Conservation (phyloP, 306 rosid species). For the Trifolium repens region DNA sequence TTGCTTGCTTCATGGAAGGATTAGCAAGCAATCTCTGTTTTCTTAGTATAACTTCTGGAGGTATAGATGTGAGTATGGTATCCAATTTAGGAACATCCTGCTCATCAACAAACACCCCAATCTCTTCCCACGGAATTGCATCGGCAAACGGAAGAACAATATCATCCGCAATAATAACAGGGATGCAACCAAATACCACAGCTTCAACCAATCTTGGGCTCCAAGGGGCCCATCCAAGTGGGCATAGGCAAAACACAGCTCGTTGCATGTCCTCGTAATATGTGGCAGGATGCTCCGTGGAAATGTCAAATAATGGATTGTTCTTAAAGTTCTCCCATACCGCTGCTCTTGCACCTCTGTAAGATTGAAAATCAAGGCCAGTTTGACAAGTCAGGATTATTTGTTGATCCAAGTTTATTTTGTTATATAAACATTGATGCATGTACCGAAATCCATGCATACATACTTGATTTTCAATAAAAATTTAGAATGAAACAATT, state of each 20-base stretch:
- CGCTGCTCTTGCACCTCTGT: constrained; percentile 92
- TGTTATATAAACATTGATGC: constrained; percentile 21
- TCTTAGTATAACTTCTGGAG: constrained; percentile 76
- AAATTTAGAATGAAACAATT: constrained; percentile 15
- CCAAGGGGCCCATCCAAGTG: constrained; percentile 99
- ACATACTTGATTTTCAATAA: not conserved
- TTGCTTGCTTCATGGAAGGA: constrained; percentile 98
- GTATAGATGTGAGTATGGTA: constrained; percentile 83
- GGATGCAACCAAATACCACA: constrained; percentile 96
- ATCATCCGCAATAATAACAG: constrained; percentile 94
- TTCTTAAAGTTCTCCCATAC: constrained; percentile 98
- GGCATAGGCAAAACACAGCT: constrained; percentile 92
- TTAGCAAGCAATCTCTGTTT: constrained; percentile 95
- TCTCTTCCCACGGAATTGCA: constrained; percentile 98
- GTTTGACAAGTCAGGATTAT: constrained; percentile 7
- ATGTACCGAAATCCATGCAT: constrained; percentile 13
- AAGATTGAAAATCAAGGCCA: constrained; percentile 33
- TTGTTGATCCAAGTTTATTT: constrained; percentile 15
- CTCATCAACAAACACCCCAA: constrained; percentile 85
- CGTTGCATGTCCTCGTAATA: constrained; percentile 99
- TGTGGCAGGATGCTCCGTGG: constrained; percentile 91
- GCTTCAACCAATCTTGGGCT: constrained; percentile 97
- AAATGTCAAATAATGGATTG: constrained; percentile 91
- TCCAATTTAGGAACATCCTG: constrained; percentile 87
- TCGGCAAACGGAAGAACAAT: constrained; percentile 96